These are phyloP conservation scores for Penicillium brevicompactum DNA, from an alignment of 2,329 filamentous ascomycete species.

Conservation along the genomic window DNA sequence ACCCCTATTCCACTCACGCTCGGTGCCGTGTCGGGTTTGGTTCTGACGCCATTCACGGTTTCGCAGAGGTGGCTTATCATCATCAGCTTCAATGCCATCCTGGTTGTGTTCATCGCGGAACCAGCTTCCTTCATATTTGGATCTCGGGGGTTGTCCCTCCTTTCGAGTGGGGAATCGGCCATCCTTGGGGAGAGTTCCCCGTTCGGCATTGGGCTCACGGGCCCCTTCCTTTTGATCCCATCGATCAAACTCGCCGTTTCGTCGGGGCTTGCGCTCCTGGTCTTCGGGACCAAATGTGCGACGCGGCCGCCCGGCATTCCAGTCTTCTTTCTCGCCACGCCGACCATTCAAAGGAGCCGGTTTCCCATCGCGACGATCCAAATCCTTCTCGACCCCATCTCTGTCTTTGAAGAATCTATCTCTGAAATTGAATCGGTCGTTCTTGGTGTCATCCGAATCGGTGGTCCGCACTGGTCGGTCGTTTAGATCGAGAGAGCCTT, in stretches of 20 bases:
- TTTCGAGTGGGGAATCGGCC: slow-evolving; percentile 57
- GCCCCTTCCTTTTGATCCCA: slow-evolving; percentile 51
- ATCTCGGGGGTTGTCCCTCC: slow-evolving; percentile 63
- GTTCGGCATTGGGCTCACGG: slow-evolving; percentile 52
- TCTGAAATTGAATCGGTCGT: slow-evolving; percentile 66
- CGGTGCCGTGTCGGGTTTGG: slow-evolving; percentile 46
- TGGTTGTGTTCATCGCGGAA: slow-evolving; percentile 60
- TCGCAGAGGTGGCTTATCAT: slow-evolving; percentile 51
- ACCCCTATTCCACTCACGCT: slow-evolving; percentile 58
- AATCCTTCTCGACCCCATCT: slow-evolving; percentile 36
- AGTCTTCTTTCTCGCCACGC: slow-evolving; percentile 46
- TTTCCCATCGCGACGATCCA: slow-evolving; percentile 43
- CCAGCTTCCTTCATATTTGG: slow-evolving; percentile 73
- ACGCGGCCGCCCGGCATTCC: slow-evolving; percentile 42
- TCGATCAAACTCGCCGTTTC: slow-evolving; percentile 47
- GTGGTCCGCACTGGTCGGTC: slow-evolving; percentile 52
- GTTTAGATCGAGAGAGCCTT: slow-evolving; percentile 47
- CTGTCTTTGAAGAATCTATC: slow-evolving; percentile 46
- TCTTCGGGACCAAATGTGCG: slow-evolving; percentile 46
- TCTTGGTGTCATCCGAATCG: slow-evolving; percentile 56
- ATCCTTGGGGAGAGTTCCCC: slow-evolving; percentile 57
- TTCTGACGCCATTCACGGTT: slow-evolving; percentile 66
- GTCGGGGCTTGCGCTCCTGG: slow-evolving; percentile 41
- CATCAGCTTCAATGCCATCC: slow-evolving; percentile 42
- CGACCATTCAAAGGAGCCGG: slow-evolving; percentile 34